phyloP scores from a whole-genome alignment of 208 protist genomes.

The Strigomonas galati region DNA sequence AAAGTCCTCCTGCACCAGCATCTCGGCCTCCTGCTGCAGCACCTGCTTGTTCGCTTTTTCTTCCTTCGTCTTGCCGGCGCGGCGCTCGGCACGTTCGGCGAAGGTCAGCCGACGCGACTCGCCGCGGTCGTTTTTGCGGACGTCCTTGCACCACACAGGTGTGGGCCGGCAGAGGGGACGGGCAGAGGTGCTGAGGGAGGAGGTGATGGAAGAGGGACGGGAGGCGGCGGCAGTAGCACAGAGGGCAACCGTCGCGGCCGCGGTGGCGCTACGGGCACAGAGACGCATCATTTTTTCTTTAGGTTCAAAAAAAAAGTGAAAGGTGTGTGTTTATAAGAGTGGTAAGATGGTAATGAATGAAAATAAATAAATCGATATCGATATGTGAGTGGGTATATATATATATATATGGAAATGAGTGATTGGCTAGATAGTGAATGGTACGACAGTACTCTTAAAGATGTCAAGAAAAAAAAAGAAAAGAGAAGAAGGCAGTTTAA shows the following conservation, averaged over 20 bases:
- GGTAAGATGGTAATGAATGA: background rate
- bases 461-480: conserved; percentile 2
- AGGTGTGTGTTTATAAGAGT: background rate
- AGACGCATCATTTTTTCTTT: conserved; percentile 4
- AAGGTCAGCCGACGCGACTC: conserved; percentile 79
- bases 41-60: conserved; percentile 58
- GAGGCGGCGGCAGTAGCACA: no score
- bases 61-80: conserved; percentile 65
- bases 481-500: background rate
- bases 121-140: conserved; percentile 63
- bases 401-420: background rate
- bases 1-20: conserved; percentile 66
- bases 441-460: background rate
- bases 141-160: conserved; percentile 39
- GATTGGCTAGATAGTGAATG: background rate
- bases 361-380: background rate
- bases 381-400: background rate
- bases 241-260: conserved; percentile 2
- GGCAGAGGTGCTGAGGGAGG: background rate
- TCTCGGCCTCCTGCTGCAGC: conserved; percentile 63
- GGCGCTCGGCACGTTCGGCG: conserved; percentile 74
- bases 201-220: background rate
- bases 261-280: conserved; percentile 1
- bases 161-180: conserved; percentile 22
- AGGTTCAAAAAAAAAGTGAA: conserved; percentile 2